Conservation (phyloP, 306 rosid genomes). For the Sicyos baderoa region DNA sequence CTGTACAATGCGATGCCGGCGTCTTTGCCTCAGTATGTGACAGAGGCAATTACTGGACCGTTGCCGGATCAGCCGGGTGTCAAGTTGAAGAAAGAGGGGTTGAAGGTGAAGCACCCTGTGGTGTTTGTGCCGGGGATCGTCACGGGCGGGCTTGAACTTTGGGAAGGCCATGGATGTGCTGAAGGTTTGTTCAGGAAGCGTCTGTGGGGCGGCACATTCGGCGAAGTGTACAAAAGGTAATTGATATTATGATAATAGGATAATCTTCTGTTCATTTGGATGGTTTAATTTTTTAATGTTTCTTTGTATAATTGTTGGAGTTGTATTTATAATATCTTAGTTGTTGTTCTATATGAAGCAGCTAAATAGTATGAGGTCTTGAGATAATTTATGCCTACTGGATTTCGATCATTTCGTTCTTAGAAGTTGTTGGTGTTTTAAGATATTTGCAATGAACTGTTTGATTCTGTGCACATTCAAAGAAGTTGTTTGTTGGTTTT, state of each 20-base stretch:
- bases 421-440: neutral
- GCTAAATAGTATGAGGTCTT: neutral
- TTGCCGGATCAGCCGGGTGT: slow-evolving; percentile 70
- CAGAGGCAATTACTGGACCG: slow-evolving; percentile 65
- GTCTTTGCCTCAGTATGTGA: slow-evolving; percentile 66
- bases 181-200: slow-evolving; percentile 70
- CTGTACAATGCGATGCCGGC: slow-evolving; percentile 60
- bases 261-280: neutral
- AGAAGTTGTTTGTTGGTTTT: neutral
- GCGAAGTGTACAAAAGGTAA: slow-evolving; percentile 77
- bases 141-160: slow-evolving; percentile 71
- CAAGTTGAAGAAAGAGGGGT: slow-evolving; percentile 60
- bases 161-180: slow-evolving; percentile 78
- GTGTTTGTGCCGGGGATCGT: slow-evolving; percentile 78
- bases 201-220: slow-evolving; percentile 79
- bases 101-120: slow-evolving; percentile 62
- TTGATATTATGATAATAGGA: neutral
- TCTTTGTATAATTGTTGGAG: neutral
- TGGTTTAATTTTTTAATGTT: neutral
- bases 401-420: neutral
- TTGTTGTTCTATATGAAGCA: neutral
- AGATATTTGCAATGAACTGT: neutral
- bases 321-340: neutral
- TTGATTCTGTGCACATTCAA: neutral
- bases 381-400: neutral